phyloP scores from a whole-genome alignment of 345 rosid species.

The Rubroshorea leprosula region DNA sequence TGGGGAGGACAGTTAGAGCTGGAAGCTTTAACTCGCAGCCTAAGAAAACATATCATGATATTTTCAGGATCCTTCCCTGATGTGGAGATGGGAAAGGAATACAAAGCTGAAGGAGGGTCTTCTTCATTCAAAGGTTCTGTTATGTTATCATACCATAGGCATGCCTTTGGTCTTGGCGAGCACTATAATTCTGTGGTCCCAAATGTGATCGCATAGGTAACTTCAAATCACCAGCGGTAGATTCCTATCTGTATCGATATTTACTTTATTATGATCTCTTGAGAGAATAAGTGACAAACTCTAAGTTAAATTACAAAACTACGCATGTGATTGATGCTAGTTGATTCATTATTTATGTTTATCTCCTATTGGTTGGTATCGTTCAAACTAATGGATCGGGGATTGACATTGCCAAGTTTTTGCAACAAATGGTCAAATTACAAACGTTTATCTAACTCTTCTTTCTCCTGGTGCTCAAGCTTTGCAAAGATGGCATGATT shows the following conservation, averaged over 20 bases:
- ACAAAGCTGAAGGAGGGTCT: slow-evolving; percentile 26
- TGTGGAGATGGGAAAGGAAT: slow-evolving; percentile 74
- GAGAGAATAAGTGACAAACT: not conserved
- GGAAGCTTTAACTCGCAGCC: slow-evolving; percentile 56
- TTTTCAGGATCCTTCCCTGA: slow-evolving; percentile 62
- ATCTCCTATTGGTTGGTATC: too few species aligned
- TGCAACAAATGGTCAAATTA: too few species aligned
- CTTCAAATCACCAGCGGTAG: not conserved
- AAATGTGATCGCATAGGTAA: slow-evolving; percentile 13
- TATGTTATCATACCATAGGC: slow-evolving; percentile 53
- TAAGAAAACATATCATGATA: slow-evolving; percentile 46
- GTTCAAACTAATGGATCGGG: too few species aligned
- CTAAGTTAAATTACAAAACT: slow-evolving; percentile 8
- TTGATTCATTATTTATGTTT: not conserved
- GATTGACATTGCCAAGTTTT: too few species aligned
- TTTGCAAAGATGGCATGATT: too few species aligned
- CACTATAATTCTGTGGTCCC: slow-evolving; percentile 58
- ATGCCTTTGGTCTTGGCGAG: slow-evolving; percentile 67
- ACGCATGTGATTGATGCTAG: slow-evolving; percentile 2
- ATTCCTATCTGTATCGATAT: not conserved
- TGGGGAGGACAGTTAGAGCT: slow-evolving; percentile 77
- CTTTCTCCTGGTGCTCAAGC: too few species aligned
- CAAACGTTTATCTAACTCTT: too few species aligned
- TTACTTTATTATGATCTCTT: slow-evolving; percentile 6
- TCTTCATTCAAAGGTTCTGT: slow-evolving; percentile 23